Evolutionary conservation across 1,139 yeast species (phyloP).

Genomic region (Kluyveromyces marxianus): DNA sequence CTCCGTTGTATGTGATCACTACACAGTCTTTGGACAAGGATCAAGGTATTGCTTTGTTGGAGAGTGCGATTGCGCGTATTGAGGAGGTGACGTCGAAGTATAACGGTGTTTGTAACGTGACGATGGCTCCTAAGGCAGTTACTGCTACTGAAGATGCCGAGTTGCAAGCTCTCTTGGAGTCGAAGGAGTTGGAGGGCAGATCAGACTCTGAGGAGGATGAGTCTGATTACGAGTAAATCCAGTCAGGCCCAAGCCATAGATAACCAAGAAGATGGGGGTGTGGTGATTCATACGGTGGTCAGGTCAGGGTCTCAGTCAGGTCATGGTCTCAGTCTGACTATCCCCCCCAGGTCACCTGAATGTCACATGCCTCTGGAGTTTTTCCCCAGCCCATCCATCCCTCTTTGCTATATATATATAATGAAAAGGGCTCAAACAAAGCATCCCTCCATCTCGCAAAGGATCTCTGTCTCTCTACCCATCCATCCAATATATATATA

Average conservation of each 20-base stretch:
- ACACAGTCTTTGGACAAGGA: conserved; percentile 89
- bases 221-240: conserved; percentile 34
- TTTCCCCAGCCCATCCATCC: too few relatives aligned
- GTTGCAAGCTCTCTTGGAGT: conserved; percentile 84
- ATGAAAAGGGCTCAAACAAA: too few relatives aligned
- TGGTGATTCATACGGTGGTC: too few relatives aligned
- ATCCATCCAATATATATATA: too few relatives aligned
- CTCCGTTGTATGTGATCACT: conserved; percentile 91
- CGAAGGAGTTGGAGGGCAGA: conserved; percentile 59
- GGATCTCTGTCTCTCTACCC: too few relatives aligned
- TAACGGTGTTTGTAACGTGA: conserved; percentile 86
- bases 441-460: too few relatives aligned
- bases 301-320: too few relatives aligned
- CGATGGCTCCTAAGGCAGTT: conserved; percentile 98
- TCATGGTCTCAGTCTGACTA: too few relatives aligned
- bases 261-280: too few relatives aligned
- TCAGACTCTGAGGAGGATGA: conserved; percentile 54
- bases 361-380: too few relatives aligned
- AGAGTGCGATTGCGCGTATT: conserved; percentile 72
- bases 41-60: conserved; percentile 74
- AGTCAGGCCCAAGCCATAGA: background rate
- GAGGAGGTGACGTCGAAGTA: conserved; percentile 57
- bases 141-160: conserved; percentile 98
- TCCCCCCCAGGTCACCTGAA: too few relatives aligned
- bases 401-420: too few relatives aligned